Conservation (phyloP, 495 filamentous ascomycete genomes). For the Pseudomonodictys pantanalensis region DNA sequence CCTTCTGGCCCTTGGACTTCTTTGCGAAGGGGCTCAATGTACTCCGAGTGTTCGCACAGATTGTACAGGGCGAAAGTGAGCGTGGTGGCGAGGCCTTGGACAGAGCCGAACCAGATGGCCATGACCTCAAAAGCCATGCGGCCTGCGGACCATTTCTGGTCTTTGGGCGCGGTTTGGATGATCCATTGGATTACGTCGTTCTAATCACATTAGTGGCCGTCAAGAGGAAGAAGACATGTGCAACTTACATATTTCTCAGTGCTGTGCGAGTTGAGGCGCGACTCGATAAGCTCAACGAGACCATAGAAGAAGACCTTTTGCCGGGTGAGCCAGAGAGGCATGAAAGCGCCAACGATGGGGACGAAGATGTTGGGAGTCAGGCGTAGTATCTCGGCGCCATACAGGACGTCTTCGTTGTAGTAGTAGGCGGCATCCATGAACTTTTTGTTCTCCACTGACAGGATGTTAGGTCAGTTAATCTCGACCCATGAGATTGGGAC, state of each 20-base stretch:
- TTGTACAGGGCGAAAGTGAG: slow-evolving; percentile 2
- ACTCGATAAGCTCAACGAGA: not conserved
- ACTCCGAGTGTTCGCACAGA: slow-evolving; percentile 14
- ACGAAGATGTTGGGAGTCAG: not conserved
- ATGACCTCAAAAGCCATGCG: slow-evolving; percentile 12
- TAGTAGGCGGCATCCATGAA: not conserved
- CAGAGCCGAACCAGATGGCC: slow-evolving; percentile 17
- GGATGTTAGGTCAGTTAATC: not conserved
- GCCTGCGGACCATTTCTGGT: not conserved
- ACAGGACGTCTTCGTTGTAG: not conserved
- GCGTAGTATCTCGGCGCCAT: not conserved
- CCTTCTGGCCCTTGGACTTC: slow-evolving; percentile 2
- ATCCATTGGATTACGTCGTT: slow-evolving; percentile 13
- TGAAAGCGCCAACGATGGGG: not conserved
- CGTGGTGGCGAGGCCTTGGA: slow-evolving; percentile 1
- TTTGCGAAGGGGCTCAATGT: slow-evolving; percentile 9
- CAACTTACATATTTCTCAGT: slow-evolving; percentile 2
- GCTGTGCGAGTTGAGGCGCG: not conserved
- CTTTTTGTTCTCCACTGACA: not conserved
- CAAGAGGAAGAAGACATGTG: not conserved
- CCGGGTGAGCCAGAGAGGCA: not conserved
- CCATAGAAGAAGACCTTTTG: not conserved
- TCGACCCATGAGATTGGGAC: not conserved
- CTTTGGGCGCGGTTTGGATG: not conserved
- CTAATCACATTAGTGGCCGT: not conserved